Base-by-base conservation (phyloP, 164 flowering plant species). In the Chimonanthus salicifolius region DNA sequence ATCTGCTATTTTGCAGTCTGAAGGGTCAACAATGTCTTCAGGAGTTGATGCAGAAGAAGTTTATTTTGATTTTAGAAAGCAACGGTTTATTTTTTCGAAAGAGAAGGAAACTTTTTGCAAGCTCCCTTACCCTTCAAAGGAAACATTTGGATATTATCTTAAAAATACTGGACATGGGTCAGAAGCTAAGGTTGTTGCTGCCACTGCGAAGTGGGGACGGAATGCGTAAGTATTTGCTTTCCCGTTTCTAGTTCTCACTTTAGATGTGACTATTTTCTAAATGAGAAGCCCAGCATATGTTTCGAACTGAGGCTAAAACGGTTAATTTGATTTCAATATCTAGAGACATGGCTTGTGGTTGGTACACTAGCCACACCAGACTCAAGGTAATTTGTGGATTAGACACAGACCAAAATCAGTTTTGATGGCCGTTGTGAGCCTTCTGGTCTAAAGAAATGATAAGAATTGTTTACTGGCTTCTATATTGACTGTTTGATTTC, bases 1-100 rank as follows among this genome's bases (percentile, higher is more conserved):
- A 48, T 48, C 58, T 48, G 54, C 70, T 47, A 47, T 68, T 47
- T 8, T 60, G 69, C 84, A 90, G 95, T 49, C 75, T 64, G 81
- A 80, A 68, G 89, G 87, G 67, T 81, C 90, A 71, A 68, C 78
- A 49, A 79, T 97, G 63, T 68, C 87, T 2, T 10, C 78, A n/a
- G 58, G 72, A 16, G 79, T 33, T 70, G 89, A 89, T 74, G 69
- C 21, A n/a, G 91, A 88, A 71, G 98, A 95, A 74, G 87, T 93
- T 71, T 93, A 82, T 83, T 95, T 95, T 85, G 97, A 95, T 80
- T 95, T 95, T 71, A 84, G 99, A 80, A 95, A 95, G 89, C 98
- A 95, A 71, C 74, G 86, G 1, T 95, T 90, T 75, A 88, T 89
- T 54, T 92, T 83, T 79, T 95, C 97, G 5, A 85, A 86, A 47